A percentile compares a stretch with the other conserved stretches of the same genome.
Conservation (phyloP, 208 protist species). For the Lotmaria passim region DNA sequence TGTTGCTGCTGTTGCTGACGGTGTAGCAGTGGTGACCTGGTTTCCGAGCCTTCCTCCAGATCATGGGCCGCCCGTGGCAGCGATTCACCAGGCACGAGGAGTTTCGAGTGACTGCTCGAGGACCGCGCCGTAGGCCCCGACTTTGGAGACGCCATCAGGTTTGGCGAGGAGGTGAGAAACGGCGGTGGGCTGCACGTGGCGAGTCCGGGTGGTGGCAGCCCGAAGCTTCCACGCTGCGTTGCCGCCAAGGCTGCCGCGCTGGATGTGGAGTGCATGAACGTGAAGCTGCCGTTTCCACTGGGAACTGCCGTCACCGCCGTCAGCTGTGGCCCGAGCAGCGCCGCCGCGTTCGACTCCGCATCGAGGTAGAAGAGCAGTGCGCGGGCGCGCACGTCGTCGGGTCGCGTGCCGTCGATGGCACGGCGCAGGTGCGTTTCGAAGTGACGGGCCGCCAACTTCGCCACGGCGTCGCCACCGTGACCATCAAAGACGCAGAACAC, state of each 20-base stretch:
- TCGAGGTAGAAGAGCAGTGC: conserved; percentile 63
- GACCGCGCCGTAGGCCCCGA: neutral
- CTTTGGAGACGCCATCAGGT: neutral
- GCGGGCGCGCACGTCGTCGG: conserved; percentile 44
- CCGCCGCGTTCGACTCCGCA: conserved; percentile 39
- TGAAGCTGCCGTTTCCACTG: conserved; percentile 11
- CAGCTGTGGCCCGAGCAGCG: conserved; percentile 4
- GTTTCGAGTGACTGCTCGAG: neutral
- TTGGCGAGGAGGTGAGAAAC: neutral
- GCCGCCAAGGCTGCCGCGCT: neutral
- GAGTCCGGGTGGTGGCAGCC: no score
- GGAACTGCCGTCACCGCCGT: conserved; percentile 19
- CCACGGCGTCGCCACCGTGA: conserved; percentile 80
- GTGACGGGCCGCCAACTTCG: conserved; percentile 63
- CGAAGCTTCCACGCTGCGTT: neutral
- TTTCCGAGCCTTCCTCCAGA: neutral
- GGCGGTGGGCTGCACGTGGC: neutral
- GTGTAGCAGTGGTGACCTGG: neutral
- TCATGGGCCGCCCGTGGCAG: neutral
- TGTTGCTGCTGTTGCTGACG: no score
- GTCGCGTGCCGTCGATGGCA: conserved; percentile 42
- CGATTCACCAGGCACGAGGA: conserved; percentile 6
- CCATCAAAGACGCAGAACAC: conserved; percentile 88
- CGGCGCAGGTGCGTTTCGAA: conserved; percentile 68
- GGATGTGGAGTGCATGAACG: neutral